phyloP scores from a whole-genome alignment of 75 land plant species.

The Azolla pinnata region DNA sequence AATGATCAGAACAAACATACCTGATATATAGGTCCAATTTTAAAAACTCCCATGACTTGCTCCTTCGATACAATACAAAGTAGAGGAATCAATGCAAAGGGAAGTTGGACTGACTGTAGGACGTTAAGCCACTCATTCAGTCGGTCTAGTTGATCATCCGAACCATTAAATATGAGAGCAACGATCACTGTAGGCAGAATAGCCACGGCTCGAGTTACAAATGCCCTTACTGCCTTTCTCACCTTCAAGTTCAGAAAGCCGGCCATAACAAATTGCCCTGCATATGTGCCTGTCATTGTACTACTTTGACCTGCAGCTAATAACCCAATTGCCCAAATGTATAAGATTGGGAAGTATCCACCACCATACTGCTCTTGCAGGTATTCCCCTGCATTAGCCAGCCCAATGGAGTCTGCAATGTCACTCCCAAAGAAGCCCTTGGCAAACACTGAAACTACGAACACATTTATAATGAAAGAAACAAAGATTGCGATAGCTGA shows the following conservation, averaged over 20 bases:
- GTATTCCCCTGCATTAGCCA: slow-evolving; percentile 58
- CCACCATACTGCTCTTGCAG: slow-evolving; percentile 79
- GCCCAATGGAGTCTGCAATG: slow-evolving; percentile 41
- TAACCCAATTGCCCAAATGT: slow-evolving; percentile 45
- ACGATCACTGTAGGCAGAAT: slow-evolving; percentile 85
- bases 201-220: slow-evolving; percentile 65
- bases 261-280: slow-evolving; percentile 41
- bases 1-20: slow-evolving; percentile 33
- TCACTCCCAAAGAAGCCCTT: slow-evolving; percentile 76
- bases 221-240: slow-evolving; percentile 36
- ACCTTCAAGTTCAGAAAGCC: slow-evolving; percentile 76
- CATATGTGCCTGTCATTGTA: slow-evolving; percentile 47
- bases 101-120: slow-evolving; percentile 87
- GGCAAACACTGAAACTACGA: slow-evolving; percentile 90
- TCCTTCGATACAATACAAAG: slow-evolving; percentile 72
- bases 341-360: slow-evolving; percentile 57
- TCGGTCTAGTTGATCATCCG: slow-evolving; percentile 57
- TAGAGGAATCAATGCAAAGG: slow-evolving; percentile 90
- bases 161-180: slow-evolving; percentile 72
- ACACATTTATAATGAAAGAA: slow-evolving; percentile 82
- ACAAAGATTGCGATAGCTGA: slow-evolving; percentile 66
- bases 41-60: slow-evolving; percentile 73
- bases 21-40: slow-evolving; percentile 44
- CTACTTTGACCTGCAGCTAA: slow-evolving; percentile 49
- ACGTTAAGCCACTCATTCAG: slow-evolving; percentile 96